A percentile compares a stretch with the other conserved stretches of the same genome.
These are phyloP conservation scores for Lizonia empirigonia DNA, from an alignment of 2,329 filamentous ascomycete species.

Conservation along the genomic window DNA sequence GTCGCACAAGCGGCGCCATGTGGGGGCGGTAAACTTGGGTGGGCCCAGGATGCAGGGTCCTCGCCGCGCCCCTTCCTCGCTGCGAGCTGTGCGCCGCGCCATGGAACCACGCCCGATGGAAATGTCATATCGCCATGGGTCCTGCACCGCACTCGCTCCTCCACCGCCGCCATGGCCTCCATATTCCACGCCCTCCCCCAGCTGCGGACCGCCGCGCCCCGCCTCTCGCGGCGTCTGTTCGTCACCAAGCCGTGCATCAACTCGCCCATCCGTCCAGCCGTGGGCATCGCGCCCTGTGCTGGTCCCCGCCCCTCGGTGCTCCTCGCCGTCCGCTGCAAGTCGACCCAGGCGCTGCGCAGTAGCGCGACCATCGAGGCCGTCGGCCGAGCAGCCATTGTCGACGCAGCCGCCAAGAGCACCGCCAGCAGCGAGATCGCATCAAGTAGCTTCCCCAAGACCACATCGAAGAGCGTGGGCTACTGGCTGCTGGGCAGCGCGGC, in stretches of 20 bases:
- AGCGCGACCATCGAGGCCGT: conserved; percentile 27
- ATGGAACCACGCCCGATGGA: conserved; percentile 13
- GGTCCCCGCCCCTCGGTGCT: conserved; percentile 34
- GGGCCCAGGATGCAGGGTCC: conserved; percentile 17
- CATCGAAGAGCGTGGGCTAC: conserved; percentile 79
- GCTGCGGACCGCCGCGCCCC: conserved; percentile 47
- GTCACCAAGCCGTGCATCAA: conserved; percentile 41
- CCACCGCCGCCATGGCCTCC: conserved; percentile 41
- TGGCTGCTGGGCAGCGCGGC: conserved; percentile 91
- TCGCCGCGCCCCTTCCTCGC: conserved; percentile 7
- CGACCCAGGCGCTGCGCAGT: conserved; percentile 39
- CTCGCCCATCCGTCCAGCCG: conserved; percentile 30
- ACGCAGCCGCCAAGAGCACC: conserved; percentile 19
- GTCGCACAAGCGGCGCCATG: conserved; percentile 9
- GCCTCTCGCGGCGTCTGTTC: conserved; percentile 46
- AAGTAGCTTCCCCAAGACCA: conserved; percentile 63
- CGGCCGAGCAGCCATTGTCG: conserved; percentile 18
- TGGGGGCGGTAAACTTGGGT: conserved; percentile 7
- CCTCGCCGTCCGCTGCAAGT: conserved; percentile 43
- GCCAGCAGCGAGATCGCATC: conserved; percentile 16
- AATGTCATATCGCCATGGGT: conserved; percentile 20
- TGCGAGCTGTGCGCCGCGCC: conserved; percentile 3
- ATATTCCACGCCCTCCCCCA: conserved; percentile 47
- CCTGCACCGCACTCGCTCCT: conserved; percentile 6
- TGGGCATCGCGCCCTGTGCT: conserved; percentile 16